These are phyloP conservation scores for Mycena galericulata DNA, from an alignment of 768 basidiomycete genomes.

Conservation along the genomic window DNA sequence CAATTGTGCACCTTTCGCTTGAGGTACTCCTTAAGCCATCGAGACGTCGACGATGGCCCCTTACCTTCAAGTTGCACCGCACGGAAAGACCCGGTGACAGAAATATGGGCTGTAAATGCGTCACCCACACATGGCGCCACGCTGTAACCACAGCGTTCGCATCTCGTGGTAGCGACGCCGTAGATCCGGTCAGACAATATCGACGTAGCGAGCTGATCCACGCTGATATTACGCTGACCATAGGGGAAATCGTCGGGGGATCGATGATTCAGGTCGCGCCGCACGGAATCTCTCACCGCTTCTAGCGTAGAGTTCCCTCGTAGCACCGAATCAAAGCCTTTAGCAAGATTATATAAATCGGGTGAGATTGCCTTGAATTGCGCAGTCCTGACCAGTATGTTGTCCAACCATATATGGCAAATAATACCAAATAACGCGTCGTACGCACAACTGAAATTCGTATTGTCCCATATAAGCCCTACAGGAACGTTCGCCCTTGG, in stretches of 20 bases:
- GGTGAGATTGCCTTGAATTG: neutral
- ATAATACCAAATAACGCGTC: conserved; percentile 39
- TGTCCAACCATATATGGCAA: conserved; percentile 35
- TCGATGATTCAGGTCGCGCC: neutral
- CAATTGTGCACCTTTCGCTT: neutral
- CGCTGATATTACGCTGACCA: neutral
- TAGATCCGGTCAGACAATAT: neutral
- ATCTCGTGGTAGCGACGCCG: neutral
- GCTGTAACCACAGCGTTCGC: no score
- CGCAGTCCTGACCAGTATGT: neutral
- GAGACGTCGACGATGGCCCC: neutral
- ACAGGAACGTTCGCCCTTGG: neutral
- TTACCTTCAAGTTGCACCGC: no score
- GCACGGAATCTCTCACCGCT: neutral
- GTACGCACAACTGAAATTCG: conserved; percentile 42
- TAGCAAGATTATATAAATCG: neutral
- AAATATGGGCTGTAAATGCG: no score
- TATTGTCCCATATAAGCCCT: conserved; percentile 35
- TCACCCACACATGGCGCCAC: no score
- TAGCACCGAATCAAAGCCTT: neutral
- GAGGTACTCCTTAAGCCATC: neutral
- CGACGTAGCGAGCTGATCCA: neutral
- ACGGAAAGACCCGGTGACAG: no score
- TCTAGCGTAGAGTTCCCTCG: neutral
- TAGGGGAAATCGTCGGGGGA: neutral